Base-by-base conservation (phyloP, 2,329 filamentous ascomycete genomes). In the Endocalyx cinctus region DNA sequence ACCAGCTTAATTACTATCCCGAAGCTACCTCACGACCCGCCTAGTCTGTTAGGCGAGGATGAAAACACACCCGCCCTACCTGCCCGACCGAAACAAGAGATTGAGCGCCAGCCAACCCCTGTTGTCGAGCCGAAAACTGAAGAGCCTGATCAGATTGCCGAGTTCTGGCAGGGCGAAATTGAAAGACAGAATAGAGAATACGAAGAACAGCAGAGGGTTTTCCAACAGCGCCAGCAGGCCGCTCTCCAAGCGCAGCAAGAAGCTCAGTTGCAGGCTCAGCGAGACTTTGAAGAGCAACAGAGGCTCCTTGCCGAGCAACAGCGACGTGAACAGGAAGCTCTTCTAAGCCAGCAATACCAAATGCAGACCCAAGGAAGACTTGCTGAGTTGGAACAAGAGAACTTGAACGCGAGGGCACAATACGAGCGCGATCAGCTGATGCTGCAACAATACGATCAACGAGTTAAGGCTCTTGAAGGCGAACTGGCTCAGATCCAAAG, bases 391-490 rank as follows among this genome's bases (percentile, higher is more conserved):
- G 90, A 98, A 64, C 85, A 84, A 37, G 90, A 97, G 63, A 97
- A 98, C 48, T 68, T 98, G 17, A 90, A 92, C 51, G 92, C 92
- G 4, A 79, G 92, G 26, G 87, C 89, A 7, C 92, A 97, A 61
- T 97, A 96, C 56, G 89, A 97, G 60, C 84, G 84, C n/a, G 89
- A 98, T 57, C 92, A 97, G 63, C 70, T 98, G 26, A 87, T 97
- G 84, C 72, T 98, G 27, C 87, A 96, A 61, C 90, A 97, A 57
- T 98, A 96, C 56, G 92, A 98, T 47, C 82, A 87, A 55, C 79
- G 90, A 41, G 88, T 98, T 55, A 97, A 96, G 67, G 84, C 87
- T 14, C 67, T 98, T 10, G 92, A 98, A 60, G 78, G 80, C 34
- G 92, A 98, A 62, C 74, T 98, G 42, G 65, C 72, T 29, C 85